These are phyloP conservation scores for Escovopsis weberi DNA, from an alignment of 2,329 filamentous ascomycete genomes.

Conservation along the genomic window DNA sequence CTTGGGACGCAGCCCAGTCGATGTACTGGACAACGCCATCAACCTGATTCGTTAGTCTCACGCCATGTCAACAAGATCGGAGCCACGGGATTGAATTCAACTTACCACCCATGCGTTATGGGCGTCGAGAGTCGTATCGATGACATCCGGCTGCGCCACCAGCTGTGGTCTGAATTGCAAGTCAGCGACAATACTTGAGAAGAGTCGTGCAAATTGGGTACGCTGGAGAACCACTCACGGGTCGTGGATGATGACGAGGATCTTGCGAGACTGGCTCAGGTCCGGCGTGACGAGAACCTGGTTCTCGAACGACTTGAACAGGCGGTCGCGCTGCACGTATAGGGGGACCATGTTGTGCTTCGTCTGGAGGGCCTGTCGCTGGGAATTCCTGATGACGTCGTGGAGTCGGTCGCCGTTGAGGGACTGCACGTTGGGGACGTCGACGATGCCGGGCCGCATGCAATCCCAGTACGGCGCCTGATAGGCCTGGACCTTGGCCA, in stretches of 20 bases:
- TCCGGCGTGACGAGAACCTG: slow-evolving; percentile 71
- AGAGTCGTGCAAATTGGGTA: neutral
- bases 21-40: slow-evolving; percentile 72
- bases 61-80: neutral
- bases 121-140: slow-evolving; percentile 60
- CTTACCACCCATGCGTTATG: slow-evolving; percentile 84
- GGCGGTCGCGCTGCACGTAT: slow-evolving; percentile 57
- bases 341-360: slow-evolving; percentile 68
- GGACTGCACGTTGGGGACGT: slow-evolving; percentile 35
- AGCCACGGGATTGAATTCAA: slow-evolving; percentile 5
- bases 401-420: slow-evolving; percentile 52
- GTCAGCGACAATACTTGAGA: slow-evolving; percentile 5
- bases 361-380: slow-evolving; percentile 55
- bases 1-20: slow-evolving; percentile 63
- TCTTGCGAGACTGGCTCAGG: slow-evolving; percentile 48
- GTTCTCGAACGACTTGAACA: slow-evolving; percentile 69
- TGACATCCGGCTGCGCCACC: slow-evolving; percentile 48
- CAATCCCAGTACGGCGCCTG: slow-evolving; percentile 74
- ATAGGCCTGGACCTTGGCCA: slow-evolving; percentile 44
- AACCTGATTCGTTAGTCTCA: slow-evolving; percentile 37
- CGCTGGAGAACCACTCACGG: slow-evolving; percentile 40
- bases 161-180: slow-evolving; percentile 43
- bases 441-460: slow-evolving; percentile 55
- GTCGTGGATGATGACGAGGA: slow-evolving; percentile 83
- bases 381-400: slow-evolving; percentile 65